Conservation (phyloP, 345 rosid species). For the Moricandia moricandioides region DNA sequence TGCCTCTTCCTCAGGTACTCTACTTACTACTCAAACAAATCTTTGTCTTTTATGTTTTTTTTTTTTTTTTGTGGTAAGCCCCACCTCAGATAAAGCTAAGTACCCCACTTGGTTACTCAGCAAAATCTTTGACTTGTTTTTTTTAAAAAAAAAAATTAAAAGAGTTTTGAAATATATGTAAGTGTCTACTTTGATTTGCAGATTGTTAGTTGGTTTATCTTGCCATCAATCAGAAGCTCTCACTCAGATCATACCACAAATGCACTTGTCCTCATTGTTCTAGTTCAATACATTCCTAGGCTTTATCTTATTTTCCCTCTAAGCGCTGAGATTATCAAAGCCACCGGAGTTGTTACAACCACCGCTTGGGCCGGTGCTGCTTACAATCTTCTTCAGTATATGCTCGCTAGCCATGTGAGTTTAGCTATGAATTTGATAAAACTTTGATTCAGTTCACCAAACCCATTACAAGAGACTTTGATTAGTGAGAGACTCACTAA, state of each 20-base stretch:
- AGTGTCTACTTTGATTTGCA: conserved; percentile 32
- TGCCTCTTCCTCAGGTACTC: conserved; percentile 83
- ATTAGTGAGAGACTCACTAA: not conserved
- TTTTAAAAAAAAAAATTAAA: not conserved
- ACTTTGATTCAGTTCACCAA: not conserved
- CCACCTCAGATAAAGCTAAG: conserved; percentile 1
- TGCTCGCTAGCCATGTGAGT: conserved; percentile 91
- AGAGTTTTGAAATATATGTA: not conserved
- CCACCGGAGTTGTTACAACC: conserved; percentile 76
- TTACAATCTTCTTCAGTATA: conserved; percentile 74
- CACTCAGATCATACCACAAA: conserved; percentile 67
- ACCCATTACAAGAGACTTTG: not conserved
- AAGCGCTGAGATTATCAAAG: conserved; percentile 63
- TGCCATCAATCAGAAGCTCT: conserved; percentile 63
- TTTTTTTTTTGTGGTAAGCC: not conserved
- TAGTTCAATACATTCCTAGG: conserved; percentile 75
- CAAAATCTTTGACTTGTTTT: not conserved
- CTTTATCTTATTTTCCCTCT: conserved; percentile 73
- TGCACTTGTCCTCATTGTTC: conserved; percentile 71
- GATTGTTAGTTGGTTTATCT: conserved; percentile 83
- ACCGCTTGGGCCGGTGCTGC: conserved; percentile 99
- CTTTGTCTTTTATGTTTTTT: not conserved
- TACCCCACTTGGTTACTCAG: conserved; percentile 1
- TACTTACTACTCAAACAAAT: not conserved
- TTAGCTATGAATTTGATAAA: not conserved